Evolutionary conservation across 768 basidiomycete genomes (phyloP).

Genomic region (Dacryopinax spathularia): DNA sequence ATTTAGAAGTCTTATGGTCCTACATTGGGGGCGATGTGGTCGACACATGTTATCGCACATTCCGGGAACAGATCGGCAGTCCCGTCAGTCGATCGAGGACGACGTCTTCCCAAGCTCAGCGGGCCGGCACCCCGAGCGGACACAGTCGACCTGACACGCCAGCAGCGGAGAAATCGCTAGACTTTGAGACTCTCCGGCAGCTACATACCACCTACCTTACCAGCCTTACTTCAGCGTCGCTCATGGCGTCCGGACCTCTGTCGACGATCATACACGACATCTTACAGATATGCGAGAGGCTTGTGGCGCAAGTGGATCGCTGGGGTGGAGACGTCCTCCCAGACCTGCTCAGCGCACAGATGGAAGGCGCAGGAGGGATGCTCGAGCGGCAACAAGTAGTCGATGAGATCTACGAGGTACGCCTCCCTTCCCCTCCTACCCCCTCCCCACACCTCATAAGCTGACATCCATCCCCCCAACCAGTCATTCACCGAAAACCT

Average conservation of each 20-base stretch:
- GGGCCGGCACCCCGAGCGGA: neutral
- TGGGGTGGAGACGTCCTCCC: constrained; percentile 89
- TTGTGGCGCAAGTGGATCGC: constrained; percentile 75
- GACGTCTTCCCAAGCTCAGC: neutral
- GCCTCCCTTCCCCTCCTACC: constrained; percentile 12
- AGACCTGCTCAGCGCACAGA: constrained; percentile 68
- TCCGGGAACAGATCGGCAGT: constrained; percentile 39
- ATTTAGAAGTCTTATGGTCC: constrained; percentile 64
- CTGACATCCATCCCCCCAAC: too few species aligned
- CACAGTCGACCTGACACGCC: neutral
- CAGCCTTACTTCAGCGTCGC: constrained; percentile 60
- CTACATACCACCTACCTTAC: constrained; percentile 75
- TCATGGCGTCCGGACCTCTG: constrained; percentile 52
- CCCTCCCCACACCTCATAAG: constrained; percentile 4
- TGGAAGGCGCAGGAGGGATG: constrained; percentile 46
- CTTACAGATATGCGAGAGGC: constrained; percentile 69
- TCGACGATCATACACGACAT: constrained; percentile 53
- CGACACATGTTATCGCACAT: constrained; percentile 61
- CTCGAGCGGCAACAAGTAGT: constrained; percentile 53
- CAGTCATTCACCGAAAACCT: constrained; percentile 56
- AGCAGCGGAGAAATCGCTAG: constrained; percentile 31
- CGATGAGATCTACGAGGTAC: constrained; percentile 64
- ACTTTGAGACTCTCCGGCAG: constrained; percentile 72
- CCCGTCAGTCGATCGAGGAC: neutral
- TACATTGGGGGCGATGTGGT: constrained; percentile 87